These are phyloP conservation scores for Acaromyces ingoldii DNA, from an alignment of 1,284 basidiomycete species.

Conservation along the genomic window DNA sequence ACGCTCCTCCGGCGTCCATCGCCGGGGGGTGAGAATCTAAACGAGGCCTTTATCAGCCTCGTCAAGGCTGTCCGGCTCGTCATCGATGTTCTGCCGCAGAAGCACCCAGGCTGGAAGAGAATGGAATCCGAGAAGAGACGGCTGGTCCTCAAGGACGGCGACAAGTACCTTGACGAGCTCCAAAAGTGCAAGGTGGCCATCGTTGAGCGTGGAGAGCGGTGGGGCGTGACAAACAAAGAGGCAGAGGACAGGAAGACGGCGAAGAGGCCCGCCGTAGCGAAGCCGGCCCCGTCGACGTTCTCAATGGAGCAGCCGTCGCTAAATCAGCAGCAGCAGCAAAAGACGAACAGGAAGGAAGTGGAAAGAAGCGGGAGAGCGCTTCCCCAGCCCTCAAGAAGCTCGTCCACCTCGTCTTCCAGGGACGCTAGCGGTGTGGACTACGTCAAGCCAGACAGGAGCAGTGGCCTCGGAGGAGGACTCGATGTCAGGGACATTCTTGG, in stretches of 20 bases:
- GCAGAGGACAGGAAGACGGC: neutral
- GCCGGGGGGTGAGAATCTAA: neutral
- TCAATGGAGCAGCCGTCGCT: too few species aligned
- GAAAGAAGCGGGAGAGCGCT: neutral
- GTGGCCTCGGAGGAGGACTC: slow-evolving; percentile 6
- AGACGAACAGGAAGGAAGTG: slow-evolving; percentile 3
- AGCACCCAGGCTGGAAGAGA: slow-evolving; percentile 12
- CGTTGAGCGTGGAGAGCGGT: slow-evolving; percentile 1
- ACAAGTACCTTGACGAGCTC: slow-evolving; percentile 10
- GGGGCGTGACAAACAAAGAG: slow-evolving; percentile 9
- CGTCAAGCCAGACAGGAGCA: slow-evolving; percentile 3
- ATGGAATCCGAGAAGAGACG: slow-evolving; percentile 8
- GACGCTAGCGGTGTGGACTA: neutral
- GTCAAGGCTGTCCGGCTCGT: slow-evolving; percentile 23
- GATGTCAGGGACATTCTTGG: slow-evolving; percentile 16
- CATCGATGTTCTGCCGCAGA: slow-evolving; percentile 17
- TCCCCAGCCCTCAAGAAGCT: neutral
- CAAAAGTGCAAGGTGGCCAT: slow-evolving; percentile 9
- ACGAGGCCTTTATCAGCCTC: slow-evolving; percentile 13
- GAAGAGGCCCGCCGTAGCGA: too few species aligned
- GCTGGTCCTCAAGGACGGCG: slow-evolving; percentile 6
- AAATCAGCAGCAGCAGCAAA: too few species aligned
- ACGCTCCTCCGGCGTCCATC: too few species aligned
- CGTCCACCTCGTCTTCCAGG: neutral
- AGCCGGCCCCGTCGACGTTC: too few species aligned